These are phyloP conservation scores for Ogataea populi-albae DNA, from an alignment of 805 yeast genomes.

Conservation along the genomic window DNA sequence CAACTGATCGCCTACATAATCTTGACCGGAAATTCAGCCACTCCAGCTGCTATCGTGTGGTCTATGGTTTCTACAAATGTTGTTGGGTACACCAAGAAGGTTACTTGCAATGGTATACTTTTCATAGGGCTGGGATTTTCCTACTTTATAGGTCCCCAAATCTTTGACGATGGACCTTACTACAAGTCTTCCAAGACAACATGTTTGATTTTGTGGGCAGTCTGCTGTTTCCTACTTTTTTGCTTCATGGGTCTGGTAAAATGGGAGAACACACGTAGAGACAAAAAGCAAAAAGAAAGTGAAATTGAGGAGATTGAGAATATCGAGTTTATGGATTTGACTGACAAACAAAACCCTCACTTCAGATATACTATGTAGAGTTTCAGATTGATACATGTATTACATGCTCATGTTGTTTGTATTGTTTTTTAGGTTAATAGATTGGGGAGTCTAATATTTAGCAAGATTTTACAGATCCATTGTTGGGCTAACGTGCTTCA, in stretches of 20 bases:
- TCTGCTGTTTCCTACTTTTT: slow-evolving; percentile 3
- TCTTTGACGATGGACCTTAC: slow-evolving; percentile 1
- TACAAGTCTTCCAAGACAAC: slow-evolving; percentile 1
- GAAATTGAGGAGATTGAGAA: slow-evolving; percentile 18
- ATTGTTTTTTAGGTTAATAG: too few species aligned
- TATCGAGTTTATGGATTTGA: slow-evolving; percentile 46
- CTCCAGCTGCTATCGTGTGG: slow-evolving; percentile 1
- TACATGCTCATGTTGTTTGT: too few species aligned
- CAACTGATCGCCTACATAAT: slow-evolving; percentile 2
- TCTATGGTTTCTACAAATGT: slow-evolving; percentile 2
- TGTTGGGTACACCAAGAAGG: slow-evolving; percentile 8
- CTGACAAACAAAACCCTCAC: slow-evolving; percentile 48
- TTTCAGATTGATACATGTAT: too few species aligned
- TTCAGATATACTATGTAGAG: slow-evolving; percentile 41
- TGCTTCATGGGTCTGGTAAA: slow-evolving; percentile 2
- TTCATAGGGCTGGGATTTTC: slow-evolving; percentile 41
- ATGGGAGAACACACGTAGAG: slow-evolving; percentile 42
- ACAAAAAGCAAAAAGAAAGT: slow-evolving; percentile 22
- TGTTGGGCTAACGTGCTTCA: too few species aligned
- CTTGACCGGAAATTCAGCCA: not conserved
- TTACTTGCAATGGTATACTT: slow-evolving; percentile 19
- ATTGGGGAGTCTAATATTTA: too few species aligned
- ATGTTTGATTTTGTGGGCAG: slow-evolving; percentile 29
- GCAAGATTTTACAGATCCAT: too few species aligned
- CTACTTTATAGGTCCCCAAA: slow-evolving; percentile 3